Evolutionary conservation across 768 basidiomycete species (phyloP).

Genomic region (Tylopilus subfusipes): DNA sequence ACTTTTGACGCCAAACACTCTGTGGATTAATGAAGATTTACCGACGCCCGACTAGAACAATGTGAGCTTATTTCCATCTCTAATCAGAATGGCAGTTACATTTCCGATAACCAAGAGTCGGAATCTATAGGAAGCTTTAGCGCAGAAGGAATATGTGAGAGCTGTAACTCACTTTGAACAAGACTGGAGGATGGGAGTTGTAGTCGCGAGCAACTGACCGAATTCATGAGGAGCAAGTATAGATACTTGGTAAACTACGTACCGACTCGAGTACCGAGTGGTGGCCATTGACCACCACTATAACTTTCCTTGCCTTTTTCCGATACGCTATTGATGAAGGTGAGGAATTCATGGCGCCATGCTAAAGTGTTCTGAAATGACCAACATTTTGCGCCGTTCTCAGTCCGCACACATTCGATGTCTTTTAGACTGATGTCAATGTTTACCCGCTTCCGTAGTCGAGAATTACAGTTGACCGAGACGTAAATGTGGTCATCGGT

Average conservation of each 20-base stretch:
- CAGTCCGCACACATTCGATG: neutral
- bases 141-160: neutral
- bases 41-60: slow-evolving; percentile 13
- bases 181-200: slow-evolving; percentile 1
- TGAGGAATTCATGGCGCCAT: neutral
- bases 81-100: neutral
- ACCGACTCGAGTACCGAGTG: neutral
- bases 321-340: slow-evolving; percentile 7
- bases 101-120: slow-evolving; percentile 17
- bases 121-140: slow-evolving; percentile 2
- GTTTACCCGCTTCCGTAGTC: neutral
- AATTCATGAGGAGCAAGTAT: neutral
- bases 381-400: slow-evolving; percentile 3
- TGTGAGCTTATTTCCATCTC: neutral
- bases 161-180: slow-evolving; percentile 9
- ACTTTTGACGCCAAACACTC: slow-evolving; percentile 9
- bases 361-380: neutral
- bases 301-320: slow-evolving; percentile 3
- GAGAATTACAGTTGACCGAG: neutral
- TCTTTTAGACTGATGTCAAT: slow-evolving; percentile 7
- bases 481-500: neutral
- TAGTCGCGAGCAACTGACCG: slow-evolving; percentile 8
- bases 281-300: slow-evolving; percentile 5
- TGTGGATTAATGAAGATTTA: slow-evolving; percentile 11
- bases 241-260: neutral